Base-by-base conservation (phyloP, 306 rosid genomes). In the Ziziphus jujuba region DNA sequence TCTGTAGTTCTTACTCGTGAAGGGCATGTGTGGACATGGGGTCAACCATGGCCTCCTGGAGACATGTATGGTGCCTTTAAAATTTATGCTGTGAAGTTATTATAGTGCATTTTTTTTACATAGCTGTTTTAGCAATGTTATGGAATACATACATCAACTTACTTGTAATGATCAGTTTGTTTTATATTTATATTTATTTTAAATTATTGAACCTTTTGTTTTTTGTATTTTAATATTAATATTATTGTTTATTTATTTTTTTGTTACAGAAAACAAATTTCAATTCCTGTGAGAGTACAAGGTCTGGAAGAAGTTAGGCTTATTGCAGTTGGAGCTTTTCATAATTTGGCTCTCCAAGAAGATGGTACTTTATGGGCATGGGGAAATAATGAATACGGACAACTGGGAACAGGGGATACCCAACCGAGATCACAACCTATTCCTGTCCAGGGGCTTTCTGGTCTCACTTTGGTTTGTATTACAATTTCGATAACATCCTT, bases 31-130 rank as follows among this genome's bases (percentile, higher is more conserved):
- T 95, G 99, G 99, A 88, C 95, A 31, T 95, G 99, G 99, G 99
- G 99, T 81, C 99, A 95, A 67, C 99, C 97, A 14, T 95, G 99
- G 99, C 99, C 99, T 63, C 99, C 99, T 11, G 99, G 99, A 59
- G 97, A 95, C 82, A 95, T 95, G 99, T 95, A 88, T 65, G 61
- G 23, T 66, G 11, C 71, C 47, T 31, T 70, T 66, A 33, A 38
- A 49, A 77, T 67, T 68, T 5, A 56, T 69, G 20, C 14, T 36
- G 35, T 53, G 35, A 63, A 54, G 64, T 61, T 60, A 0, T 71
- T 59, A 19, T 67, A 33, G 16, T 2, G 38, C 2, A 35, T 60
- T 54, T 75, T 43, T 8, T 69, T 61, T 28, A 28, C 33, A 67
- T 15, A 61, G 36, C 38, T 12, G 9, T 40, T 25, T 35, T 14